phyloP scores from a whole-genome alignment of 2,329 filamentous ascomycete genomes.

The Helotiales sp. region DNA sequence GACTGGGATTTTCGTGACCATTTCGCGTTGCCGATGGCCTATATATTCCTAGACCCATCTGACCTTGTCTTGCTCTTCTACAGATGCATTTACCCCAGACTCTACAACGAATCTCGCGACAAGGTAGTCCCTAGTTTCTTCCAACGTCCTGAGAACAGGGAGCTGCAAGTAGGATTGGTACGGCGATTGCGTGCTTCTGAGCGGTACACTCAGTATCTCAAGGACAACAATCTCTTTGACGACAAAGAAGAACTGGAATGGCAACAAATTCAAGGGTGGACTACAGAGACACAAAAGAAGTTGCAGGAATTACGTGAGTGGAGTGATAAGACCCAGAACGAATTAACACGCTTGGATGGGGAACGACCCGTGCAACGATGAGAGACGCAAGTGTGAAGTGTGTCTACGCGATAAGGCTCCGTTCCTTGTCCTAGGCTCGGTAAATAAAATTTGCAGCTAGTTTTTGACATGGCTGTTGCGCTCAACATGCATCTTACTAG shows the following conservation, averaged over 20 bases:
- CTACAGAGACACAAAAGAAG: background rate
- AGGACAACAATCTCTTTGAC: conserved; percentile 4
- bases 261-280: background rate
- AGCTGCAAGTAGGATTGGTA: background rate
- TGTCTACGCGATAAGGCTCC: no score
- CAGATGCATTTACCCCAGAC: background rate
- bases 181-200: background rate
- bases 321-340: background rate
- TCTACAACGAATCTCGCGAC: background rate
- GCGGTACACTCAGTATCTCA: background rate
- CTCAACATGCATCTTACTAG: no score
- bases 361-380: background rate
- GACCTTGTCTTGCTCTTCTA: background rate
- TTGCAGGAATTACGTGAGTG: conserved; percentile 5
- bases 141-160: background rate
- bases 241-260: background rate
- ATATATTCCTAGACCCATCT: background rate
- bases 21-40: background rate
- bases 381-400: no score
- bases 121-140: background rate
- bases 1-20: conserved; percentile 1
- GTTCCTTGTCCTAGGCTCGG: no score
- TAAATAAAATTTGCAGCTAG: no score
- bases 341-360: background rate
- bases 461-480: no score